Percentiles rank a stretch among this genome's conserved stretches.
Conservation (phyloP, 2,329 filamentous ascomycete genomes). For the Pseudogymnoascus sp. region DNA sequence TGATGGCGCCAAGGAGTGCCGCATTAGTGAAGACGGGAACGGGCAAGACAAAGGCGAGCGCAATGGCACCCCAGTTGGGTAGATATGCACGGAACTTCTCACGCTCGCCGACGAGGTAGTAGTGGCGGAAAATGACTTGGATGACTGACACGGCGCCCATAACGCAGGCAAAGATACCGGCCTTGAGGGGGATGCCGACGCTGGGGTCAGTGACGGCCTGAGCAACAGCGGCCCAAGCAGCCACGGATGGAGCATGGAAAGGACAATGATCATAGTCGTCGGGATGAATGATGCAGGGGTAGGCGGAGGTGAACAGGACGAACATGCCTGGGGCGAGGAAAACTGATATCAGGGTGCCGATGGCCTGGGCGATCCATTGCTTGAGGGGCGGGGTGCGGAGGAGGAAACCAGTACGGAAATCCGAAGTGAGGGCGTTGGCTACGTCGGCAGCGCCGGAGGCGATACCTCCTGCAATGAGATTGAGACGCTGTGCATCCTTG, state of each 20-base stretch:
- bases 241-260: conserved; percentile 54
- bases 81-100: conserved; percentile 48
- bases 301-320: conserved; percentile 57
- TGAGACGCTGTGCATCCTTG: conserved; percentile 50
- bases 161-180: conserved; percentile 49
- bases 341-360: conserved; percentile 54
- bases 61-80: conserved; percentile 55
- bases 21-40: conserved; percentile 49
- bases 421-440: conserved; percentile 45
- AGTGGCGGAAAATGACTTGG: conserved; percentile 47
- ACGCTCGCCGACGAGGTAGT: conserved; percentile 42
- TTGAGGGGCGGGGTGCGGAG: conserved; percentile 54
- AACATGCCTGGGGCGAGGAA: conserved; percentile 60
- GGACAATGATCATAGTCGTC: conserved; percentile 40
- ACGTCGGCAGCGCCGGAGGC: conserved; percentile 48
- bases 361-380: conserved; percentile 57
- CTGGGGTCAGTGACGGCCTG: conserved; percentile 49
- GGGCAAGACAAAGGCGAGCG: conserved; percentile 49
- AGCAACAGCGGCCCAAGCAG: conserved; percentile 58
- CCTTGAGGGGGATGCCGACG: conserved; percentile 45
- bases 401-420: conserved; percentile 61
- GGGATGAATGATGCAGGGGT: conserved; percentile 54
- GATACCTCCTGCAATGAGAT: conserved; percentile 53
- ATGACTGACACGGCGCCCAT: conserved; percentile 43
- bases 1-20: conserved; percentile 46